Percentiles rank a stretch among this genome's conserved stretches.
These are phyloP conservation scores for Pseudozyma sp. DNA, from an alignment of 1,284 basidiomycete genomes.

Conservation along the genomic window DNA sequence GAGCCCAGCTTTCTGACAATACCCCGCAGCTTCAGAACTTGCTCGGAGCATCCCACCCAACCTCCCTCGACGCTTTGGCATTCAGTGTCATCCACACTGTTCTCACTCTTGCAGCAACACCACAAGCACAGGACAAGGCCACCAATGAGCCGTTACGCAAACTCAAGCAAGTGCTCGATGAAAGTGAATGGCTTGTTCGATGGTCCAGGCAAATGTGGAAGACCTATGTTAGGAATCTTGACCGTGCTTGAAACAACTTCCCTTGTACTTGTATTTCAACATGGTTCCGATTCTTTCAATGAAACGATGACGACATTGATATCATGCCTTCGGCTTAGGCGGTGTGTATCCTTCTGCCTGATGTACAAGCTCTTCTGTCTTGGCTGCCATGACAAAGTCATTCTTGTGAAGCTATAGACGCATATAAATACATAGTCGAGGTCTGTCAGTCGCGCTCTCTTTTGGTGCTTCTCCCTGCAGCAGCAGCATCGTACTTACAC, in stretches of 20 bases:
- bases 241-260: slow-evolving; percentile 14
- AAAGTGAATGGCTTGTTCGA: slow-evolving; percentile 35
- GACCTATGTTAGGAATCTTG: slow-evolving; percentile 32
- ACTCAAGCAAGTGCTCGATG: slow-evolving; percentile 40
- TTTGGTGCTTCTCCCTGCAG: neutral
- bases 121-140: slow-evolving; percentile 13
- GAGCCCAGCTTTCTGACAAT: slow-evolving; percentile 17
- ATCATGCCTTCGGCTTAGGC: slow-evolving; percentile 25
- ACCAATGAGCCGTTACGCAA: slow-evolving; percentile 17
- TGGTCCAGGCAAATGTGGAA: slow-evolving; percentile 53
- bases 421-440: neutral
- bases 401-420: slow-evolving; percentile 60
- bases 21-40: slow-evolving; percentile 14
- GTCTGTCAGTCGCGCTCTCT: neutral
- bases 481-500: slow-evolving; percentile 46
- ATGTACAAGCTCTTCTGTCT: slow-evolving; percentile 60
- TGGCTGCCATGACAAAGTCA: slow-evolving; percentile 67
- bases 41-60: slow-evolving; percentile 22
- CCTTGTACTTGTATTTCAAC: slow-evolving; percentile 1
- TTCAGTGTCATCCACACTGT: slow-evolving; percentile 55
- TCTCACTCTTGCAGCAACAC: slow-evolving; percentile 49
- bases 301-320: neutral
- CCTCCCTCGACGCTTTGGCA: slow-evolving; percentile 47
- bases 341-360: slow-evolving; percentile 55
- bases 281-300: no score